Conservation (phyloP, 495 filamentous ascomycete genomes). For the Staphylotrichum tortipilum region DNA sequence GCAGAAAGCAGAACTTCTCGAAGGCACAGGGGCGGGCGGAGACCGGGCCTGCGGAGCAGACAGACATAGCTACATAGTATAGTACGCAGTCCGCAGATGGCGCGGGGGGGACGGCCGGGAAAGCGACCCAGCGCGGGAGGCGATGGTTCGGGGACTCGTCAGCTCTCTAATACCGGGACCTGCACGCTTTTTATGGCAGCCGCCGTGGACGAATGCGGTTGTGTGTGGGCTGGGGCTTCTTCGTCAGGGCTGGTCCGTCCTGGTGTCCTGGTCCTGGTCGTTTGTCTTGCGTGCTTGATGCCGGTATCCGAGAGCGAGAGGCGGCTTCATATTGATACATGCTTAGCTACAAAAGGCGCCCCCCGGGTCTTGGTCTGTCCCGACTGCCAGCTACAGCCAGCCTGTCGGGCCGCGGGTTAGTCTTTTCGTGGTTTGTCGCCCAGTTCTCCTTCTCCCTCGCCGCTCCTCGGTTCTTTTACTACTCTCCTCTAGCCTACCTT, state of each 20-base stretch:
- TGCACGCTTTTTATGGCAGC: no score
- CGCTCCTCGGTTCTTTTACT: no score
- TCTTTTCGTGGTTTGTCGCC: background rate
- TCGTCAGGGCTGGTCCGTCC: background rate
- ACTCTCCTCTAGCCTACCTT: no score
- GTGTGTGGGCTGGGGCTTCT: background rate
- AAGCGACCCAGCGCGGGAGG: no score
- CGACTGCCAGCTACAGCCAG: background rate
- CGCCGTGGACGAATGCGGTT: no score
- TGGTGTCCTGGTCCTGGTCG: no score
- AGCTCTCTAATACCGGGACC: background rate
- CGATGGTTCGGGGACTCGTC: no score
- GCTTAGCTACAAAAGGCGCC: slow-evolving; percentile 13
- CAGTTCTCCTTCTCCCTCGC: background rate
- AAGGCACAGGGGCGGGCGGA: background rate
- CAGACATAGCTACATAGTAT: no score
- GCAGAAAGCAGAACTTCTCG: background rate
- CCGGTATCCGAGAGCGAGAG: slow-evolving; percentile 22
- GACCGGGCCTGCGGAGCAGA: no score
- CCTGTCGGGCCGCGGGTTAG: slow-evolving; percentile 1
- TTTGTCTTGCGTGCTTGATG: slow-evolving; percentile 11
- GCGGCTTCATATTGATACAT: slow-evolving; percentile 9
- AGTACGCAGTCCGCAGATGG: no score
- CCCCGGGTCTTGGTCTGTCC: background rate
- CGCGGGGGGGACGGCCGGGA: no score